Conservation (phyloP, 371 early-diverging fungal genomes). For the Lichtheimia corymbifera region DNA sequence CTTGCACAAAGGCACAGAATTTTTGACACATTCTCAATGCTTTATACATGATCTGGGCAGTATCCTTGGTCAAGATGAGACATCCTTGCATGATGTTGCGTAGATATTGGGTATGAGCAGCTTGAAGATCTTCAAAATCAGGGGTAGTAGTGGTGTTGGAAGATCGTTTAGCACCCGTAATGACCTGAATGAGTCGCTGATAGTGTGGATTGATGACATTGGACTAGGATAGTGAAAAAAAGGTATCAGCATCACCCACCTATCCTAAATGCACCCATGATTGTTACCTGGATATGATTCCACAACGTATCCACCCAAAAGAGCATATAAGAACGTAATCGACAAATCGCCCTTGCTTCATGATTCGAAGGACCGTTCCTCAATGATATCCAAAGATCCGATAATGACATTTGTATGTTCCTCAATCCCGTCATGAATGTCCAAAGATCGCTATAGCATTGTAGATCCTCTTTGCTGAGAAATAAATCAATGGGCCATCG, state of each 20-base stretch:
- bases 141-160: slow-evolving; percentile 8
- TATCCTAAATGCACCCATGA: not conserved
- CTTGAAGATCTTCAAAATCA: slow-evolving; percentile 62
- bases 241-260: too few relatives aligned
- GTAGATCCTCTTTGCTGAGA: slow-evolving; percentile 59
- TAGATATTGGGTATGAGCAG: slow-evolving; percentile 52
- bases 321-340: slow-evolving; percentile 61
- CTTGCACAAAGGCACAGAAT: slow-evolving; percentile 42
- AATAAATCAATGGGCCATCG: slow-evolving; percentile 82
- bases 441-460: slow-evolving; percentile 61
- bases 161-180: slow-evolving; percentile 10
- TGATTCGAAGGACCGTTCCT: not conserved
- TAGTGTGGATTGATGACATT: slow-evolving; percentile 62
- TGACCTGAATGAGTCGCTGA: slow-evolving; percentile 23
- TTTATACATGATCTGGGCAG: slow-evolving; percentile 31
- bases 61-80: slow-evolving; percentile 41
- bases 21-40: slow-evolving; percentile 39
- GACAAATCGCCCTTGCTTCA: slow-evolving; percentile 41
- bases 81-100: slow-evolving; percentile 52
- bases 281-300: slow-evolving; percentile 74
- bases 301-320: slow-evolving; percentile 77
- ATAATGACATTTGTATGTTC: slow-evolving; percentile 42
- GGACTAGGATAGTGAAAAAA: slow-evolving; percentile 35
- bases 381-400: slow-evolving; percentile 25
- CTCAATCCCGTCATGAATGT: slow-evolving; percentile 60